phyloP scores from a whole-genome alignment of 768 basidiomycete species.

The Boletus edulis region DNA sequence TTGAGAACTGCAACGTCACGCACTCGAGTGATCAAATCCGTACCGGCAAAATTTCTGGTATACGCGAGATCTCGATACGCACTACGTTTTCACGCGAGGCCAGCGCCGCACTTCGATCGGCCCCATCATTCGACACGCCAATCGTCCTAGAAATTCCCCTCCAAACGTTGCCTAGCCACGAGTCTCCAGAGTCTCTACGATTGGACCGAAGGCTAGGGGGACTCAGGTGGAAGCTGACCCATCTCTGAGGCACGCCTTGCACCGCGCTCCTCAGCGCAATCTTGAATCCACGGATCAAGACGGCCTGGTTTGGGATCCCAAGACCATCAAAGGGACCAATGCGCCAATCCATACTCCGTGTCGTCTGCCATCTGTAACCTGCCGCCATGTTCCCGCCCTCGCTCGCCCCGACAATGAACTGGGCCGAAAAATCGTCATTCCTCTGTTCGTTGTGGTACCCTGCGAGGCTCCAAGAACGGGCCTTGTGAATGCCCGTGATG shows the following conservation, averaged over 20 bases:
- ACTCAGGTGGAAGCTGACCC: conserved; percentile 7
- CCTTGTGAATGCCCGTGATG: conserved; percentile 28
- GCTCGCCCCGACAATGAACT: conserved; percentile 11
- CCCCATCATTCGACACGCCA: conserved; percentile 6
- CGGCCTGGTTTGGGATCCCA: conserved; percentile 23
- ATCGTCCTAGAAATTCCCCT: conserved; percentile 14
- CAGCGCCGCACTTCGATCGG: neutral
- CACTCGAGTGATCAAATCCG: neutral
- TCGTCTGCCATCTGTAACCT: conserved; percentile 17
- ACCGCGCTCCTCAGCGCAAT: conserved; percentile 17
- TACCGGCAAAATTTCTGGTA: conserved; percentile 22
- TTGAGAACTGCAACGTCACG: neutral
- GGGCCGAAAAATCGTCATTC: conserved; percentile 3
- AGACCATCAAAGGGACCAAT: conserved; percentile 11
- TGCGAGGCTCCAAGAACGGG: conserved; percentile 32
- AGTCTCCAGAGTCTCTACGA: conserved; percentile 3
- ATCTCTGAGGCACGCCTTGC: conserved; percentile 18
- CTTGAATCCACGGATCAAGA: conserved; percentile 33
- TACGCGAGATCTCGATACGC: conserved; percentile 11
- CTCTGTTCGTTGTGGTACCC: conserved; percentile 13
- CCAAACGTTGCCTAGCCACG: conserved; percentile 19
- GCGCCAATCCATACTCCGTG: conserved; percentile 20
- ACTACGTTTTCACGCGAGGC: neutral
- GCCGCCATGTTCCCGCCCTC: conserved; percentile 8
- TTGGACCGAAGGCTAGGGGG: neutral